These are phyloP conservation scores for Scorias spongiosa DNA, from an alignment of 2,329 filamentous ascomycete species.

Conservation along the genomic window DNA sequence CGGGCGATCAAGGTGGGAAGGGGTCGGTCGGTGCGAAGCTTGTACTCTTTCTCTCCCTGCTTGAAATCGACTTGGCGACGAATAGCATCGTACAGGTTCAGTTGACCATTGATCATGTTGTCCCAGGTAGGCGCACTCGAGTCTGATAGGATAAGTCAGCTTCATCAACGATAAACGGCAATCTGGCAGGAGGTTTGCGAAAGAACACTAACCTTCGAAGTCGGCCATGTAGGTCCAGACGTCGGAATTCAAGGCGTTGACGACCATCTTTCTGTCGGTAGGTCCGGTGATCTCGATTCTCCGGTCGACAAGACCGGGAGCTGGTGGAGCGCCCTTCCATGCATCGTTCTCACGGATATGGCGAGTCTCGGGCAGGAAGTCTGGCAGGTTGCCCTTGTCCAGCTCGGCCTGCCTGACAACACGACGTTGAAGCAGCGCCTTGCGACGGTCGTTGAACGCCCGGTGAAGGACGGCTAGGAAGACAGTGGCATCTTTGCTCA, in stretches of 20 bases:
- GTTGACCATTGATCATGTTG: slow-evolving; percentile 97
- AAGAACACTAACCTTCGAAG: slow-evolving; percentile 61
- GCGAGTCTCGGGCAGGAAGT: slow-evolving; percentile 91
- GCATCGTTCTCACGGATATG: slow-evolving; percentile 87
- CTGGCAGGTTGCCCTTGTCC: slow-evolving; percentile 73
- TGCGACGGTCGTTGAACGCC: slow-evolving; percentile 81
- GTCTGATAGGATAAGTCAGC: slow-evolving; percentile 38
- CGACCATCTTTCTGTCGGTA: slow-evolving; percentile 96
- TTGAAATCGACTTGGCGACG: slow-evolving; percentile 92
- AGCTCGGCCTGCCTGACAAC: slow-evolving; percentile 79
- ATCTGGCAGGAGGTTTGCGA: not conserved
- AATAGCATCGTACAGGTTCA: slow-evolving; percentile 94
- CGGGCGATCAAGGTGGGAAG: slow-evolving; percentile 87
- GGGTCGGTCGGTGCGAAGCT: slow-evolving; percentile 77
- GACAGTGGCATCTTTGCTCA: slow-evolving; percentile 75
- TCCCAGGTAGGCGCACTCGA: slow-evolving; percentile 95
- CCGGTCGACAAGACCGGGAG: slow-evolving; percentile 82
- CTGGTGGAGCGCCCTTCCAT: slow-evolving; percentile 85
- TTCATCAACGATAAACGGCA: slow-evolving; percentile 1
- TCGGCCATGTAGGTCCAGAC: slow-evolving; percentile 99
- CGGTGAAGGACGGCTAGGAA: slow-evolving; percentile 92
- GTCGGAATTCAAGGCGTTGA: slow-evolving; percentile 88
- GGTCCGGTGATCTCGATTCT: slow-evolving; percentile 95
- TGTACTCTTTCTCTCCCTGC: slow-evolving; percentile 89
- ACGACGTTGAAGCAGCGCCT: slow-evolving; percentile 75